Percentiles rank a stretch among this genome's conserved stretches.
These are phyloP conservation scores for Oryza officinalis DNA, from an alignment of 176 grass and related monocot genomes.

Conservation along the genomic window DNA sequence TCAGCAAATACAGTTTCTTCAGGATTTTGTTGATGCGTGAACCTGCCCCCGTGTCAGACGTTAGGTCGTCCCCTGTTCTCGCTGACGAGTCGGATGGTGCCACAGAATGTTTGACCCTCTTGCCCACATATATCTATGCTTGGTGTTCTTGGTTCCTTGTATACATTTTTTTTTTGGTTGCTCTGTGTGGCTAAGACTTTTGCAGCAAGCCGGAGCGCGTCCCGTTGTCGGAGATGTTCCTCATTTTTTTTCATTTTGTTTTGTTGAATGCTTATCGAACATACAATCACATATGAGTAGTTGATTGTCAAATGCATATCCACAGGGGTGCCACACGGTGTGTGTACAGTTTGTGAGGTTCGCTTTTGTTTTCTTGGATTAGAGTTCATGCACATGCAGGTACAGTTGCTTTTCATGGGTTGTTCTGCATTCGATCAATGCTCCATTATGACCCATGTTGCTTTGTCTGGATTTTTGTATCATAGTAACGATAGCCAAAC, in stretches of 20 bases:
- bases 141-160: constrained; percentile 25
- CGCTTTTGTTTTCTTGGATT: constrained; percentile 8
- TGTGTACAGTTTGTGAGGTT: neutral
- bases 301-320: constrained; percentile 11
- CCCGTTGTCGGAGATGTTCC: neutral
- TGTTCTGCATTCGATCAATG: neutral
- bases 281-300: neutral
- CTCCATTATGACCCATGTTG: neutral
- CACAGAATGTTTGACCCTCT: constrained; percentile 18
- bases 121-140: neutral
- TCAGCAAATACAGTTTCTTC: neutral
- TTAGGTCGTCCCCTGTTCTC: neutral
- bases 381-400: neutral
- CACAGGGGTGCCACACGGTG: neutral
- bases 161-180: neutral
- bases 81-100: constrained; percentile 25
- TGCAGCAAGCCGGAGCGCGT: neutral
- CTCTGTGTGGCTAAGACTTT: neutral
- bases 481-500: neutral
- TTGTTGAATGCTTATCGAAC: neutral
- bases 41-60: neutral
- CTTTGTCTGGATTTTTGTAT: constrained; percentile 4
- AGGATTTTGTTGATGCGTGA: neutral
- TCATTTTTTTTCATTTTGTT: neutral
- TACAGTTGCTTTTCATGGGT: neutral